Evolutionary conservation across 78 protist genomes (phyloP), one percentile per base, ranked within the genome.

Genomic region (Dictyostelium purpureum): DNA sequence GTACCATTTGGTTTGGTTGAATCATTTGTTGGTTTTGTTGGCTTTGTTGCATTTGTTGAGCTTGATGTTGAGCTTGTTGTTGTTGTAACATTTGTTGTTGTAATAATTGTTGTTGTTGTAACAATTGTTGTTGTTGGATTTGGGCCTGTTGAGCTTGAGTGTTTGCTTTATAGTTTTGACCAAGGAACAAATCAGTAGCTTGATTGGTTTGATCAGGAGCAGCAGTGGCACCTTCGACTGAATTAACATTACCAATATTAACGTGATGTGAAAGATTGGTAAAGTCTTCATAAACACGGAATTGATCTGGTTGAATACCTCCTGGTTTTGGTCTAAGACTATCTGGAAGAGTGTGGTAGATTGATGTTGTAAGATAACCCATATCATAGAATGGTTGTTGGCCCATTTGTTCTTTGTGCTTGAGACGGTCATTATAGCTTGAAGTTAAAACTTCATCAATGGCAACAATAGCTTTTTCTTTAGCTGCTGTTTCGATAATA

Each of bases 281-380:
- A 77, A 97, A 97, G 33, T 96, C 98, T 10, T 96, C 99, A 80
- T 98, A 98, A 38, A 98, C 98, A 28, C 90, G 66, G 57, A 47
- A 70, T 87, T 97, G 98, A 24, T 74, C 70, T 9, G 93, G 87
- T 28, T 59, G 57, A 40, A 95, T 93, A 42, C 97, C 98, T 7
- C 95, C 97, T 24, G 83, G 87, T 77, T 69, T 66, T 19, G 99
- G 98, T 21, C 96, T 76, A 21, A 97, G 89, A 12, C 87, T 16
- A 42, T 96, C 98, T 4, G 99, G 99, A 2, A 98, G 96, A 28
- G 43, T 78, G 74, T 76, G 63, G 59, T 88, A 79, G 2, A 88
- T 65, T 14, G 77, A 33, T 16, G 87, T 75, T 5, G 95, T 69
- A 38, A 51, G 56, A 43, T 77, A 52, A 12, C 87, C 83, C 71